Evolutionary conservation across 352 stramenopile species (phyloP), one percentile per base, ranked within the genome.

Genomic region (Phytopythium litorale): DNA sequence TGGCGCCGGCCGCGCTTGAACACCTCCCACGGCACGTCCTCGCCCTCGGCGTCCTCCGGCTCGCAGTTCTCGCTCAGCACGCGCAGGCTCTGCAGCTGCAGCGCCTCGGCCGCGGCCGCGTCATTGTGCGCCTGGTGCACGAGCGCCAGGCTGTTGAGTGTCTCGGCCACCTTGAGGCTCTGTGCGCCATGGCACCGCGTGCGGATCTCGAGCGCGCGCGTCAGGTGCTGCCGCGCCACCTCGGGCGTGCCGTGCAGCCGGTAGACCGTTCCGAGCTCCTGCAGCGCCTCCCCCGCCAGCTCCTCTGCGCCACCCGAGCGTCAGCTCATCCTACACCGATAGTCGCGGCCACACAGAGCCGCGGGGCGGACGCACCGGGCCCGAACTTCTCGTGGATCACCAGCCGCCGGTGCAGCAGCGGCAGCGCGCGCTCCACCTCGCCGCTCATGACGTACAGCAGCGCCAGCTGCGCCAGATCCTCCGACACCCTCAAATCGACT

Each of bases 331-430:
- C 5, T n/a, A 7, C 46, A 35, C 1, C 46, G 35, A 8, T 15
- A 28, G 12, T 50, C 19, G 37, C 1, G 13, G 7, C 43, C 4
- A 9, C 30, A 3, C 6, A 49, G 8, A 32, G 21, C 19, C 19
- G 1, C 19, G 28, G 19, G 16, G 18, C 45, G 21, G n/a, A 28
- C 19, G 1, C n/a, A 91, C 81, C 77, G 9, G 81, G 79, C 0
- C 83, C 83, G 61, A 79, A 86, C 63, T 92, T 92, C 58, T 92
- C 83, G 63, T 92, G 83, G 69, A 92, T 92, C 33, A 92, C 83
- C n/a, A 92, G 78, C 2, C 81, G 80, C 62, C 76, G 78, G 62
- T 92, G 83, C 51, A 92, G 74, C 63, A 90, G 70, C 28, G 75
- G 72, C 32, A 92, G 75, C 54, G 83, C 81, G 63, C 87, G 77